A percentile compares a stretch with the other conserved stretches of the same genome.
Evolutionary conservation across 371 early-diverging fungal species (phyloP).

Genomic region (Mortierella sp.): DNA sequence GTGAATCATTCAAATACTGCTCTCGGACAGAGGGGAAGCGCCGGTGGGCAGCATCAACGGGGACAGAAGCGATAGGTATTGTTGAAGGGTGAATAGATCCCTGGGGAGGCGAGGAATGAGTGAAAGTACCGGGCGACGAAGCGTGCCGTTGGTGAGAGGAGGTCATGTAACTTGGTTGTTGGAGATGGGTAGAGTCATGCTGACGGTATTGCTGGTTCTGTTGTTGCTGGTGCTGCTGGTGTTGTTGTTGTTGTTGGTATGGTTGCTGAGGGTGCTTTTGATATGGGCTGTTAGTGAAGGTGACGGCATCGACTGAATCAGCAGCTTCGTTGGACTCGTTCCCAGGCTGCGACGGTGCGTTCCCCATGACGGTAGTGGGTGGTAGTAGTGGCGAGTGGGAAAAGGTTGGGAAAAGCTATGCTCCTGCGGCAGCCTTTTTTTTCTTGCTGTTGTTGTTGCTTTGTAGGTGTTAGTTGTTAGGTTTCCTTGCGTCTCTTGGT

Average conservation of each 20-base stretch:
- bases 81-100: constrained; percentile 51
- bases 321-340: constrained; percentile 25
- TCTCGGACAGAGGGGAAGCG: constrained; percentile 51
- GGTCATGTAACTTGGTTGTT: constrained; percentile 21
- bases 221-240: constrained; percentile 24
- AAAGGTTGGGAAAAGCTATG: neutral
- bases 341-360: constrained; percentile 42
- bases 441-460: neutral
- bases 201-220: constrained; percentile 7
- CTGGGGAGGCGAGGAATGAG: constrained; percentile 32
- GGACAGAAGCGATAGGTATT: constrained; percentile 52
- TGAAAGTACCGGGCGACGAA: constrained; percentile 38
- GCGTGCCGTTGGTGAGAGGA: constrained; percentile 33
- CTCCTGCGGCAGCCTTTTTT: neutral
- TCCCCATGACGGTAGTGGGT: constrained; percentile 31
- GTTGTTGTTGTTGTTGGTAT: constrained; percentile 26
- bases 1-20: constrained; percentile 43
- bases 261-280: constrained; percentile 25
- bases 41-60: constrained; percentile 29
- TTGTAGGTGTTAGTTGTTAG: neutral
- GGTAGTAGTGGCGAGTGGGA: no score
- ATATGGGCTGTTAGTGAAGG: constrained; percentile 49
- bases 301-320: constrained; percentile 43
- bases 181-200: constrained; percentile 6
- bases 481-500: neutral